Conservation (phyloP, 805 yeast genomes). For the Hanseniaspora taiwanica region DNA sequence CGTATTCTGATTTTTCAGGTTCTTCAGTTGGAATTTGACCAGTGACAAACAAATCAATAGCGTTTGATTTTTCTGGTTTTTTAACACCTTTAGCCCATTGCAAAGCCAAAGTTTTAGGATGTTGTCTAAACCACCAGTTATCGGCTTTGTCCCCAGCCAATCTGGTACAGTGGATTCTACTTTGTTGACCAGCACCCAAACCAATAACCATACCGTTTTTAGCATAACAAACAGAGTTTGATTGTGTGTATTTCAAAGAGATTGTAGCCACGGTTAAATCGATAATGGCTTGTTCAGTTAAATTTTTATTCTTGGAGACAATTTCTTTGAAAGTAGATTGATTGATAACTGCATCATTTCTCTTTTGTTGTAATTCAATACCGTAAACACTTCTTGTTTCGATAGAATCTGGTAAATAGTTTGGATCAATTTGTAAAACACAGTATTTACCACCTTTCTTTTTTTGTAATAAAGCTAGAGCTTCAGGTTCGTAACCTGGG, state of each 20-base stretch:
- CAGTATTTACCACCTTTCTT: slow-evolving; percentile 98
- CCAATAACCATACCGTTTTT: slow-evolving; percentile 99
- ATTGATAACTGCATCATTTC: slow-evolving; percentile 94
- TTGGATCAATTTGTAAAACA: slow-evolving; percentile 90
- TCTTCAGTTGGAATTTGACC: slow-evolving; percentile 82
- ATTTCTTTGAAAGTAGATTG: slow-evolving; percentile 83
- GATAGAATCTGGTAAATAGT: slow-evolving; percentile 62
- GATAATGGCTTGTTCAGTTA: slow-evolving; percentile 83
- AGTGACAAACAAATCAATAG: slow-evolving; percentile 87
- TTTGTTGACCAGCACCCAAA: slow-evolving; percentile 99
- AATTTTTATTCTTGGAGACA: slow-evolving; percentile 71
- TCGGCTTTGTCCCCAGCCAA: slow-evolving; percentile 99
- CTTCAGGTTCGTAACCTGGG: slow-evolving; percentile 90
- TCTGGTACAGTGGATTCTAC: slow-evolving; percentile 98
- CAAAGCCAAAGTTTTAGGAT: slow-evolving; percentile 83
- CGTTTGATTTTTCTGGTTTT: slow-evolving; percentile 97
- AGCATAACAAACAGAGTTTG: slow-evolving; percentile 96
- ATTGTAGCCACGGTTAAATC: slow-evolving; percentile 96
- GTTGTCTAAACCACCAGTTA: slow-evolving; percentile 99
- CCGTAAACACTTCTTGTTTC: slow-evolving; percentile 97
- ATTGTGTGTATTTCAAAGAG: slow-evolving; percentile 94
- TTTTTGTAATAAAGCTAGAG: slow-evolving; percentile 73
- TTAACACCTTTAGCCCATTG: slow-evolving; percentile 97
- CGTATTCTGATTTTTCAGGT: slow-evolving; percentile 89
- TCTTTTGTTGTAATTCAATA: slow-evolving; percentile 86